Base-by-base conservation (phyloP, 2,329 filamentous ascomycete species). In the Byssothecium circinans region DNA sequence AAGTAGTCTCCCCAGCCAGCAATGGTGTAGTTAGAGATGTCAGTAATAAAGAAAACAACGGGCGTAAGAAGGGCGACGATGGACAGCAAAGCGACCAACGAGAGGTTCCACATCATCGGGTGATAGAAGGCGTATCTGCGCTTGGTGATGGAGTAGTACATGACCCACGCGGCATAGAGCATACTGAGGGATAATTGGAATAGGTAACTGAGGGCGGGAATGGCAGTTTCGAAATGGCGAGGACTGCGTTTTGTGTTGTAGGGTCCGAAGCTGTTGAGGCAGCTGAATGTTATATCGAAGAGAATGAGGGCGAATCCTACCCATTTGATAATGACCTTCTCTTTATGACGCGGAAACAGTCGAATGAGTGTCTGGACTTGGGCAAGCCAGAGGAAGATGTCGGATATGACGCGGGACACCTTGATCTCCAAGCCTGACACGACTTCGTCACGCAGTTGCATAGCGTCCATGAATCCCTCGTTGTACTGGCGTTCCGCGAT, bases 271-370 rank as follows among this genome's bases (percentile, higher is more conserved):
- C 88, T 94, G 76, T 96, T 95, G 49, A 97, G 81, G 39, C 88
- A 90, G 64, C 88, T 91, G 70, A 99, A 99, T 10, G 91, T 84
- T 35, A 92, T 86, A 67, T 97, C 92, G 50, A 96, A 80, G 0
- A 90, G 83, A 63, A 99, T 96, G 47, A 99, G 81, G 2, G 88
- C 91, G 67, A 97, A 96, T 1, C 92, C 94, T 14, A 92, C 90
- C 92, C 92, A 99, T 75, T 97, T 97, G 74, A 99, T 99, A 57
- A 97, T 89, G 43, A 97, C 86, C 74, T 97, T 97, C 74, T 99
- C 94, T 64, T 95, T 89, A 65, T 97, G 92, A 27, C 94, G 89
- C 7, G 94, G 94, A 60, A 99, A 99, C 1, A 99, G 79, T 43
- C 94, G 87, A 60, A 97, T 97, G 48, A 99, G 75, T 0, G 94